A percentile compares a stretch with the other conserved stretches of the same genome.
phyloP scores from a whole-genome alignment of 306 rosid genomes.

The Sesbania bispinosa region DNA sequence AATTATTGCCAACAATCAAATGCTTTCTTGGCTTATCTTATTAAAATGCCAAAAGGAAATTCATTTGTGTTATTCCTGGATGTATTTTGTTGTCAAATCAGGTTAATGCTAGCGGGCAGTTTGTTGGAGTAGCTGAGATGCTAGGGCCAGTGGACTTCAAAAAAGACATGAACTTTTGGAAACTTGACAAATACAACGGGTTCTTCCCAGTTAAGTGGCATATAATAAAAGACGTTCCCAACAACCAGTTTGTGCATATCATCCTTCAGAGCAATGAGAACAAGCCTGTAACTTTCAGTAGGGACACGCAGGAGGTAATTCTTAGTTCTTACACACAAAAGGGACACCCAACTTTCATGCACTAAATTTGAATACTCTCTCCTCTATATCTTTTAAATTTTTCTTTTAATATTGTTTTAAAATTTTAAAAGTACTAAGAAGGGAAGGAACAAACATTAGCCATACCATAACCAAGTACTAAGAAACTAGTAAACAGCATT shows the following conservation, averaged over 20 bases:
- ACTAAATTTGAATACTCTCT: too few relatives aligned
- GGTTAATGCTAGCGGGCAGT: conserved; percentile 88
- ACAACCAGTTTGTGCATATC: conserved; percentile 56
- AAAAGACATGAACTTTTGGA: conserved; percentile 82
- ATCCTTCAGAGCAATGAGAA: conserved; percentile 66
- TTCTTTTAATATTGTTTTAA: too few relatives aligned
- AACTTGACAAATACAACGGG: conserved; percentile 70
- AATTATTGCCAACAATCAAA: not conserved
- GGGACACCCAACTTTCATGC: too few relatives aligned
- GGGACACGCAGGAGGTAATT: conserved; percentile 93
- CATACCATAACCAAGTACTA: conserved; percentile 2
- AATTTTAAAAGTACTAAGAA: too few relatives aligned
- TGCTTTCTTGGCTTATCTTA: conserved; percentile 6
- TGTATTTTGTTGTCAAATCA: conserved; percentile 26
- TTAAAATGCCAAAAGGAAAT: not conserved
- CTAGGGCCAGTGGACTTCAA: conserved; percentile 67
- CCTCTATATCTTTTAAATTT: too few relatives aligned
- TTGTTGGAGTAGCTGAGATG: conserved; percentile 89
- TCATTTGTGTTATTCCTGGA: not conserved
- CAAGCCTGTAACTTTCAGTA: conserved; percentile 61
- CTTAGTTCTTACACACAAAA: too few relatives aligned
- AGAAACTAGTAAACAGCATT: not conserved
- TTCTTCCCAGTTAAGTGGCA: conserved; percentile 88
- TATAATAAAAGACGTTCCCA: conserved; percentile 75
- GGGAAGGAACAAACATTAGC: not conserved